These are phyloP conservation scores for Neurospora discreta DNA, from an alignment of 495 filamentous ascomycete genomes.

Conservation along the genomic window DNA sequence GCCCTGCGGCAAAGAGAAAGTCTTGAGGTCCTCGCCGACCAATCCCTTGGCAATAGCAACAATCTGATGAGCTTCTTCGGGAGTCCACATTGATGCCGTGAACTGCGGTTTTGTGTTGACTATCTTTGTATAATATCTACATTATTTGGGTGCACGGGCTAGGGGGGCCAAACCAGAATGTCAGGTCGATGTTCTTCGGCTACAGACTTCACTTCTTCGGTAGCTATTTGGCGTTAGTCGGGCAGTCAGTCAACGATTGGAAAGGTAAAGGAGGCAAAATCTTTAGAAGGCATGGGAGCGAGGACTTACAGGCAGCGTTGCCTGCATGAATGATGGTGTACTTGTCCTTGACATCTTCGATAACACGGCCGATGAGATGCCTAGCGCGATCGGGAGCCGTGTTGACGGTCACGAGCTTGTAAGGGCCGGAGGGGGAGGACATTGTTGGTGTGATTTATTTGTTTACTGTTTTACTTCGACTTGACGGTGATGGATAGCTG, in stretches of 20 bases:
- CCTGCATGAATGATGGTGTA: conserved; percentile 49
- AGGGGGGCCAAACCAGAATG: conserved; percentile 7
- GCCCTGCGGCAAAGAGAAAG: conserved; percentile 51
- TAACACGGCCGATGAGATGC: conserved; percentile 46
- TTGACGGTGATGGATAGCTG: background rate
- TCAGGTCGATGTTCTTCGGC: conserved; percentile 15
- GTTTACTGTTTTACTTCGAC: conserved; percentile 1
- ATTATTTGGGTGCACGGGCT: background rate
- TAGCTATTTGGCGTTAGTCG: conserved; percentile 6
- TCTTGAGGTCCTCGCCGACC: conserved; percentile 32
- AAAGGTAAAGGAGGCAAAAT: background rate
- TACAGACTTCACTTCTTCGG: conserved; percentile 16
- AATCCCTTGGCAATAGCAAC: conserved; percentile 41
- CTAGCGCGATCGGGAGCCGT: conserved; percentile 56
- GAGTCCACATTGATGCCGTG: conserved; percentile 59
- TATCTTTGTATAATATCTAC: background rate
- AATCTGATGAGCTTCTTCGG: conserved; percentile 44
- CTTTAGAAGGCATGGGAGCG: background rate
- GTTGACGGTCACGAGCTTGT: conserved; percentile 56
- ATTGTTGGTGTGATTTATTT: background rate
- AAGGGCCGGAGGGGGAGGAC: conserved; percentile 36
- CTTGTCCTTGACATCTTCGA: conserved; percentile 45
- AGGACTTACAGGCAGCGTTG: conserved; percentile 44
- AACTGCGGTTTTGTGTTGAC: background rate
- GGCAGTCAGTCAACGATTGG: background rate